Evolutionary conservation across 2,329 filamentous ascomycete species (phyloP), one percentile per base, ranked within the genome.

Genomic region (Massarina eburnea): DNA sequence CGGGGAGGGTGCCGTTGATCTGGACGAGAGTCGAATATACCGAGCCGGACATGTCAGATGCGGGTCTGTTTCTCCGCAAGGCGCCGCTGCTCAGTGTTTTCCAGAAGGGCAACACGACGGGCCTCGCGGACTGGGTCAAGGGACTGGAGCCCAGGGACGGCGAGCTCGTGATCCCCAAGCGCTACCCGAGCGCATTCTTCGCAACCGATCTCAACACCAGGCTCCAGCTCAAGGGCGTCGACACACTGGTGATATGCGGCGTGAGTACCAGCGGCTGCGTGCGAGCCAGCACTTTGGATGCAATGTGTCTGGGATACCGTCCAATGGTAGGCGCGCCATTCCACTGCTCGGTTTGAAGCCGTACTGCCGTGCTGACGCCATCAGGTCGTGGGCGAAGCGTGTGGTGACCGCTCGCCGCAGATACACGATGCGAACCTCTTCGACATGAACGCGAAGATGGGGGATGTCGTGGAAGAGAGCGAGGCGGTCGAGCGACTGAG

Each of bases 211-310:
- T 77, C 30, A 66, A 67, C 19, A 70, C 70, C 1, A 64, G 73
- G 30, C 62, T 76, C 26, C 64, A 66, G 17, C 48, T 71, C 4
- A 57, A 67, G 39, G 63, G 63, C 21, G 59, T 73, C n/a, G 73
- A 77, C 48, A 75, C 73, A 6, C 54, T 76, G 18, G 72, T 77
- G 6, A 60, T 78, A 14, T 76, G 74, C 49, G 75, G 75, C 15
- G 74, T 77, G 33, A 75, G 73, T 58, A 77, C 74, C 12, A 72
- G 68, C 46, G 75, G 75, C 1, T 76, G 75, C 52, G 73, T 77
- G 41, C 64, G 75, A 39, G 74, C 74, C 1, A 72, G 64, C 12
- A 71, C 73, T 2, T 51, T 77, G 40, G 75, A 77, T 47, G 67
- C 73, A 3, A 73, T 76, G 68, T 71, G 73, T 45, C 45, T 68